Base-by-base conservation (phyloP, 805 yeast species). In the Candida anglica region DNA sequence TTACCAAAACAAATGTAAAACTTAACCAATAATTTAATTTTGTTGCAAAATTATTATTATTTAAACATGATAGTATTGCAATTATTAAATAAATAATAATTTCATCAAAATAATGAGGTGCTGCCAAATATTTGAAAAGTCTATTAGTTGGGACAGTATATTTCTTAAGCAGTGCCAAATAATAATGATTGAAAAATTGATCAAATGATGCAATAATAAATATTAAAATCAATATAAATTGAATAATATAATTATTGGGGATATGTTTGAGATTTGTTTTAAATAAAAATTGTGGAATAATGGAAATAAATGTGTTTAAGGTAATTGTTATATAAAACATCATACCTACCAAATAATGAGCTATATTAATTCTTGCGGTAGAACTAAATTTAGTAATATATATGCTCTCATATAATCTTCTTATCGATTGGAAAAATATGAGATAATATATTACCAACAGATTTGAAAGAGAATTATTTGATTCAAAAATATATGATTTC, bases 91-190 rank as follows among this genome's bases (percentile, higher is more conserved):
- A 84, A 2, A 84, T 68, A 22, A 71, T 18, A 5, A 79, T 59
- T 48, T 84, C 94, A 51, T 81, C 81, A 14, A 78, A 58, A 45
- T 83, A 84, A 53, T 84, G 94, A 0, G 91, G 82, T 43, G 81
- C 75, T 13, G 77, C 62, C 2, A 73, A 63, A n/a, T 52, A 52
- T 27, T 53, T 53, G 50, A 81, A 81, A 30, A 76, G 42, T 1
- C 79, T 69, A 22, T 57, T 52, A 2, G 47, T 52, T 2, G 94
- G 93, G 17, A 69, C 46, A 1, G 75, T 64, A 51, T 81, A 81
- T 49, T 81, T 81, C 15, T 53, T 56, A 28, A 81, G 50, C 3
- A 44, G 31, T 0, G 84, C 61, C 25, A 81, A 55, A 34, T 73
- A 64, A 5, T 21, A 30, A 47, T 81, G 89, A 48, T 74, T 73